Conservation (phyloP, 23 red algal genomes). For the Agarophyton chilense region DNA sequence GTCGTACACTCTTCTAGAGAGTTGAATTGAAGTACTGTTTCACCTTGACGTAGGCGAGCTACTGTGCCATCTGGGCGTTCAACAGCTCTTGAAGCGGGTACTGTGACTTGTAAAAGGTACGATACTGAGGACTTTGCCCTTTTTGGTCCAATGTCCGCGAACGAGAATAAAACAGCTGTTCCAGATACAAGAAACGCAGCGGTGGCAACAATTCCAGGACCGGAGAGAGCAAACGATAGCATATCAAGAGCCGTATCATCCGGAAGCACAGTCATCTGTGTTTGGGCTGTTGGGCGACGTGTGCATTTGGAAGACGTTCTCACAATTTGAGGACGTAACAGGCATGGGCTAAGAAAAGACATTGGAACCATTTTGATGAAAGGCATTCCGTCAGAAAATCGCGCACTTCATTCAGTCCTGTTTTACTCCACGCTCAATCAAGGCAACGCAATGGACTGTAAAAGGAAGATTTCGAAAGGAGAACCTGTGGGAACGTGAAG, state of each 20-base stretch:
- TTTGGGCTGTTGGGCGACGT: background rate
- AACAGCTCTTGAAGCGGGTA: slow-evolving; percentile 7
- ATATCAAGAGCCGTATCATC: slow-evolving; percentile 66
- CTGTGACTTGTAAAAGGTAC: slow-evolving; percentile 11
- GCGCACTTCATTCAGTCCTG: no score
- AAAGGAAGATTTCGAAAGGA: no score
- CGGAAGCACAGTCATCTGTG: slow-evolving; percentile 28
- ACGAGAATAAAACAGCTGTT: slow-evolving; percentile 29
- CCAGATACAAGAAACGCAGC: slow-evolving; percentile 17
- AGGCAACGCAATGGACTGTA: no score
- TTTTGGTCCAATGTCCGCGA: slow-evolving; percentile 35
- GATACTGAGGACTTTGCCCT: background rate
- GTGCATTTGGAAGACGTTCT: background rate
- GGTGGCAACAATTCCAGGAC: slow-evolving; percentile 46
- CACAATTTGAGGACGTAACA: background rate
- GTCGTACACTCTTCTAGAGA: slow-evolving; percentile 30
- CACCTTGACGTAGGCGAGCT: slow-evolving; percentile 14
- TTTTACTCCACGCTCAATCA: no score
- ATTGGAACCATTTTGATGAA: background rate
- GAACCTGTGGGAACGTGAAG: no score
- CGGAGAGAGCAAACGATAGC: slow-evolving; percentile 58
- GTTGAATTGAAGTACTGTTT: slow-evolving; percentile 26
- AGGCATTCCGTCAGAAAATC: background rate
- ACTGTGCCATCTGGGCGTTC: slow-evolving; percentile 43
- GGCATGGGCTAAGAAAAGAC: background rate